These are phyloP conservation scores for Aspergillus flavus DNA, from an alignment of 2,329 filamentous ascomycete genomes.

Conservation along the genomic window DNA sequence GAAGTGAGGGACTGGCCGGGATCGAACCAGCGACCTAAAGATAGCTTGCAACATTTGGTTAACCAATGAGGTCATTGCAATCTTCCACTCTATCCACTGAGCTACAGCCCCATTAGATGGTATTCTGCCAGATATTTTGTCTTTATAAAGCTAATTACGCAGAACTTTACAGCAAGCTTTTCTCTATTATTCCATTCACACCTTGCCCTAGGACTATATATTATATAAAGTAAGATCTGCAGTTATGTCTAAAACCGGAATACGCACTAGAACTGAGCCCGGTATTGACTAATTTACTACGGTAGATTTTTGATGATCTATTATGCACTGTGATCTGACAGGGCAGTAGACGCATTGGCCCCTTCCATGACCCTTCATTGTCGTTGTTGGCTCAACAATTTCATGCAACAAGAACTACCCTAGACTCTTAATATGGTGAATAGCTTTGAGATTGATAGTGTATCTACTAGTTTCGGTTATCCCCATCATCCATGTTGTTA, in stretches of 20 bases:
- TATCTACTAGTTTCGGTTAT: too few species aligned
- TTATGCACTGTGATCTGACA: not conserved
- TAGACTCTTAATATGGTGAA: too few species aligned
- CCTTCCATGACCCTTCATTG: not conserved
- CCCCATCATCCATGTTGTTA: too few species aligned
- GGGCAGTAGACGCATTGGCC: not conserved
- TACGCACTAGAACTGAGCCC: not conserved
- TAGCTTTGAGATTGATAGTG: too few species aligned
- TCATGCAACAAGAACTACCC: too few species aligned
- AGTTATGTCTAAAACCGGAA: not conserved
- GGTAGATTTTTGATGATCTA: not conserved
- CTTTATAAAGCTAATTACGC: fast-evolving
- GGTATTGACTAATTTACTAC: not conserved
- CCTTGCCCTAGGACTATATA: not conserved
- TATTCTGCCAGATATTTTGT: not conserved
- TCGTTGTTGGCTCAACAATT: not conserved
- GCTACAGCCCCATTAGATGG: not conserved
- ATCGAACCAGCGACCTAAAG: not conserved
- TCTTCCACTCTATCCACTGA: not conserved
- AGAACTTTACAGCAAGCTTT: fast-evolving
- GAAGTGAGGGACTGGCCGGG: not conserved
- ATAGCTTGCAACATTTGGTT: not conserved
- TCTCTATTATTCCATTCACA: not conserved
- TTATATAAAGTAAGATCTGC: not conserved
- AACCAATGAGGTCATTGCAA: not conserved